phyloP scores from a whole-genome alignment of 2,329 filamentous ascomycete genomes.

The Ceratocystiopsis minuta region DNA sequence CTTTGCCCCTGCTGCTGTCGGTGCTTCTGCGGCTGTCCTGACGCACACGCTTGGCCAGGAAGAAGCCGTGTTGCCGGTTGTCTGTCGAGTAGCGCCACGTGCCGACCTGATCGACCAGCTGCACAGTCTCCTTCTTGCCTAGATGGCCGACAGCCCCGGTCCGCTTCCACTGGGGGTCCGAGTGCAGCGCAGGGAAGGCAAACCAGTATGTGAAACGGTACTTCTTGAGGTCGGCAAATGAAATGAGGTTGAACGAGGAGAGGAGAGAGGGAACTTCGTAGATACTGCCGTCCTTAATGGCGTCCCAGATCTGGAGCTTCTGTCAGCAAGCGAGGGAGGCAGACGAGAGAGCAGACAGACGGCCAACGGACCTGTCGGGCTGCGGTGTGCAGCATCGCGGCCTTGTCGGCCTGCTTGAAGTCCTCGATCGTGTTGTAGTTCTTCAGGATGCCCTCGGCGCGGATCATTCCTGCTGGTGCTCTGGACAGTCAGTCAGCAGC shows the following conservation, averaged over 20 bases:
- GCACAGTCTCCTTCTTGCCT: constrained; percentile 50
- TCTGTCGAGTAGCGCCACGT: constrained; percentile 78
- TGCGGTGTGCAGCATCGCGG: constrained; percentile 57
- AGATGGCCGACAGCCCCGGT: constrained; percentile 36
- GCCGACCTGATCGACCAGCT: constrained; percentile 64
- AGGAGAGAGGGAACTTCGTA: constrained; percentile 88
- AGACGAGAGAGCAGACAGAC: constrained; percentile 7
- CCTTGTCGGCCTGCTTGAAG: constrained; percentile 70
- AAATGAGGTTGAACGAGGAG: constrained; percentile 73
- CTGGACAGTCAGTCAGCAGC: constrained; percentile 3
- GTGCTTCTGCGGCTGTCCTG: constrained; percentile 10
- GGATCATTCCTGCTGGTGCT: constrained; percentile 47
- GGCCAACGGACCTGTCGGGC: constrained; percentile 48
- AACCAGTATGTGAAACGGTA: constrained; percentile 99
- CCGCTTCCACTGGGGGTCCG: constrained; percentile 65
- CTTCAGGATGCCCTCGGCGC: constrained; percentile 83
- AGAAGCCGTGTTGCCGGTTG: constrained; percentile 78
- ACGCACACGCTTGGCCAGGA: constrained; percentile 66
- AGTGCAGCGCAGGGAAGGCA: constrained; percentile 83
- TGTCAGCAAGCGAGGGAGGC: neutral
- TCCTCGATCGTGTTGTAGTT: constrained; percentile 95
- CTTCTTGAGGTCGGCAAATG: constrained; percentile 90
- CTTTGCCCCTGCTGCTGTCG: constrained; percentile 16
- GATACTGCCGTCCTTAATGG: constrained; percentile 89
- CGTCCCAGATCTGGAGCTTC: constrained; percentile 67